These are phyloP conservation scores for Mortierella sp. DNA, from an alignment of 371 early-diverging fungal genomes.

Conservation along the genomic window DNA sequence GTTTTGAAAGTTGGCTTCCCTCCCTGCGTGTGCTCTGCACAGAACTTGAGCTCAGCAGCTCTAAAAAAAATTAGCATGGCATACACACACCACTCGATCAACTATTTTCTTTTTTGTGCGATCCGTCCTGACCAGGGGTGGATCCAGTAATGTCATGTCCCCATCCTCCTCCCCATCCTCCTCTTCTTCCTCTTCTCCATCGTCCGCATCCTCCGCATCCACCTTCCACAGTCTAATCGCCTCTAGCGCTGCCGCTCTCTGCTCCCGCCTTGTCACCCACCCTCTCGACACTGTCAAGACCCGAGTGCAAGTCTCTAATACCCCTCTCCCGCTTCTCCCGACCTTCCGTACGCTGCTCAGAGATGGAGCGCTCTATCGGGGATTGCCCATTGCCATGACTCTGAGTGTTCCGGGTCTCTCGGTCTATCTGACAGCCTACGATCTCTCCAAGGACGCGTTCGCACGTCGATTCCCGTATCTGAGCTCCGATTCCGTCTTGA, in stretches of 20 bases:
- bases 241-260: conserved; percentile 65
- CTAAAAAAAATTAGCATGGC: no score
- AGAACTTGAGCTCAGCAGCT: no score
- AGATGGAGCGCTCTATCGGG: conserved; percentile 61
- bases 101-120: no score
- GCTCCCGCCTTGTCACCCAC: conserved; percentile 72
- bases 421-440: conserved; percentile 79
- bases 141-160: not conserved
- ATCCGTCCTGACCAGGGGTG: no score
- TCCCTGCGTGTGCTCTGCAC: no score
- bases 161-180: not conserved
- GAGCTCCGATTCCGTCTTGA: conserved; percentile 34
- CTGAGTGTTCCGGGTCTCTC: conserved; percentile 82
- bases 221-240: conserved; percentile 58
- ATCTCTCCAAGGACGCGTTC: conserved; percentile 64
- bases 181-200: not conserved
- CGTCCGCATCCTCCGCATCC: not conserved
- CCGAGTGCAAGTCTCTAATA: conserved; percentile 65
- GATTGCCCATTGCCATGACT: conserved; percentile 74
- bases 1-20: no score
- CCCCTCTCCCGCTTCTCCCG: conserved; percentile 27
- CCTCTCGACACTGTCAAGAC: conserved; percentile 87
- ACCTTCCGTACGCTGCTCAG: conserved; percentile 25
- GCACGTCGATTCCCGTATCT: conserved; percentile 15
- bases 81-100: no score